phyloP scores from a whole-genome alignment of 495 filamentous ascomycete genomes.

The Parathielavia hyrcaniae region DNA sequence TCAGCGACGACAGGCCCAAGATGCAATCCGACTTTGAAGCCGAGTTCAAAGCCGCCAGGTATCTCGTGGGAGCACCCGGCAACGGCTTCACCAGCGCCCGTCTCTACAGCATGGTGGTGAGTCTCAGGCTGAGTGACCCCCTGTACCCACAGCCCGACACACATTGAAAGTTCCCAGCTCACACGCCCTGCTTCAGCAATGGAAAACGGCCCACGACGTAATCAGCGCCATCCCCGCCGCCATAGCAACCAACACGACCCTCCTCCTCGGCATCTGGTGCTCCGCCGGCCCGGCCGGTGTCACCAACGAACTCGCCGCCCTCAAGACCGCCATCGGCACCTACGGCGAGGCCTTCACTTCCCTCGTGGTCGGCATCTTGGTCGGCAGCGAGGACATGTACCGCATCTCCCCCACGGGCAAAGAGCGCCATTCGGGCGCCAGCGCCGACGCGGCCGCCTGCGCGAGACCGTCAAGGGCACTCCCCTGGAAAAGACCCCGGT shows the following conservation, averaged over 20 bases:
- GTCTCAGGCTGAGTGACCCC: neutral
- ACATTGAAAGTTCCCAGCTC: too few species aligned
- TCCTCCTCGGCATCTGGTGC: slow-evolving; percentile 74
- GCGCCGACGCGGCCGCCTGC: slow-evolving; percentile 52
- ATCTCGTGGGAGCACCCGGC: slow-evolving; percentile 45
- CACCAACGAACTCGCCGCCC: slow-evolving; percentile 61
- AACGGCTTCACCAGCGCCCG: slow-evolving; percentile 62
- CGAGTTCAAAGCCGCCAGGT: slow-evolving; percentile 64
- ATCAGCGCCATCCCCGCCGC: slow-evolving; percentile 72
- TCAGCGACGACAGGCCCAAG: slow-evolving; percentile 53
- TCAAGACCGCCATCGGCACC: slow-evolving; percentile 54
- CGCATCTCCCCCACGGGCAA: slow-evolving; percentile 44
- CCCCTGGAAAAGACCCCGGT: slow-evolving; percentile 50
- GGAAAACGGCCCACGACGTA: slow-evolving; percentile 49
- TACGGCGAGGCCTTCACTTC: slow-evolving; percentile 57
- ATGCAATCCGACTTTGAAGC: slow-evolving; percentile 58
- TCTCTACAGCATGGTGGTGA: slow-evolving; percentile 46
- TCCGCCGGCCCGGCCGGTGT: slow-evolving; percentile 60
- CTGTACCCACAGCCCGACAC: neutral
- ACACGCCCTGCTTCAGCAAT: slow-evolving; percentile 34
- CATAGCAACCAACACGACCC: slow-evolving; percentile 61
- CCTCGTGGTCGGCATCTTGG: slow-evolving; percentile 76
- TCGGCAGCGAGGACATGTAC: slow-evolving; percentile 87
- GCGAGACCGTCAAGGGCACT: slow-evolving; percentile 53
- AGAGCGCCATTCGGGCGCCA: neutral